phyloP scores from a whole-genome alignment of 164 flowering plant species.

The Vitis rotundifolia region DNA sequence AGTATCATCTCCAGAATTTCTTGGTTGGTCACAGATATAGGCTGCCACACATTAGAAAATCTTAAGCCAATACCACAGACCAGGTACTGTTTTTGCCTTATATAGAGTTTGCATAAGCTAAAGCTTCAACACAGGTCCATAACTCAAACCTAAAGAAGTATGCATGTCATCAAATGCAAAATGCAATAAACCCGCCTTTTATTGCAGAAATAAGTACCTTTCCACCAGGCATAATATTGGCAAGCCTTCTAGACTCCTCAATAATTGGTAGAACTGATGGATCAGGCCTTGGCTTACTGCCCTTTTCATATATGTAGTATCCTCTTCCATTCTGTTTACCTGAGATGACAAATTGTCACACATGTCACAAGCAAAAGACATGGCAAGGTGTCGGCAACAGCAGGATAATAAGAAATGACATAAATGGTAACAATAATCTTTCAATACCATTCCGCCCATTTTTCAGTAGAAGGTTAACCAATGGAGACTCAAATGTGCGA shows the following conservation, averaged over 20 bases:
- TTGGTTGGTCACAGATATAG: conserved; percentile 68
- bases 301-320: conserved; percentile 84
- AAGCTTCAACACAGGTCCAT: not conserved
- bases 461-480: conserved; percentile 71
- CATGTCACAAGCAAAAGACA: conserved; percentile 1
- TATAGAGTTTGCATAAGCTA: not conserved
- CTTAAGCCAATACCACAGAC: not conserved
- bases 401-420: not conserved
- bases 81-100: too few relatives aligned
- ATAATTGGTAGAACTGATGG: conserved; percentile 68
- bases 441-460: conserved; percentile 79
- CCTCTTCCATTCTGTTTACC: conserved; percentile 96
- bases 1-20: conserved; percentile 91
- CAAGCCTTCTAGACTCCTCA: conserved; percentile 65
- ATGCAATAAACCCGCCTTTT: not conserved
- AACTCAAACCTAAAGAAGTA: not conserved
- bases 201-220: conserved; percentile 49
- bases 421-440: not conserved
- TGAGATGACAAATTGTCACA: conserved; percentile 25
- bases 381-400: not conserved
- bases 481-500: conserved; percentile 62
- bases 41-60: conserved; percentile 42
- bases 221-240: conserved; percentile 80
- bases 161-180: not conserved
- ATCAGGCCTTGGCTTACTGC: conserved; percentile 90